Percentiles rank a stretch among this genome's conserved stretches.
Conservation (phyloP, 1,284 basidiomycete genomes). For the Trichosporon faecale region DNA sequence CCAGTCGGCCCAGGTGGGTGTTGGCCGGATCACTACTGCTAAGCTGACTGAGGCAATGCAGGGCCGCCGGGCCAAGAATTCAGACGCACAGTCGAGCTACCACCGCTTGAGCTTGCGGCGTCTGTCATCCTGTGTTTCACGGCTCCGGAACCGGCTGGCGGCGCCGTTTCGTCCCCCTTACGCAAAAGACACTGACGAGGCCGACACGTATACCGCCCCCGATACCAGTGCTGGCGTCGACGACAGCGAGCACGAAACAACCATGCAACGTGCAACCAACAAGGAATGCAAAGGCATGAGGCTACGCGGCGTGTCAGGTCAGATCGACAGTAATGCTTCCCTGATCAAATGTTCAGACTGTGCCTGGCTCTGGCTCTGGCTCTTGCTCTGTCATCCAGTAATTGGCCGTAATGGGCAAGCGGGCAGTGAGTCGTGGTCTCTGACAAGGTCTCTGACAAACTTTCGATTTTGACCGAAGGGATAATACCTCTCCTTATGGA, state of each 20-base stretch:
- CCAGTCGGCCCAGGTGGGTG: background rate
- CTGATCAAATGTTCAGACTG: background rate
- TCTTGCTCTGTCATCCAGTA: no score
- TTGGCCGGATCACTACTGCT: background rate
- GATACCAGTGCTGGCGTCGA: background rate
- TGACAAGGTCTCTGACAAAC: no score
- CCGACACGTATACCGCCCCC: background rate
- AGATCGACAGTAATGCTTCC: no score
- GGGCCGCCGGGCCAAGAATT: conserved; percentile 3
- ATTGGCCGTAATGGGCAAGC: background rate
- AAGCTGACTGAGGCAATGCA: background rate
- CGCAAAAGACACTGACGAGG: background rate
- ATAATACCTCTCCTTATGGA: background rate
- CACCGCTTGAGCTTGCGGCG: background rate
- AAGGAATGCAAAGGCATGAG: background rate
- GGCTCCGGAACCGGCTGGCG: background rate
- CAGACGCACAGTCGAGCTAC: background rate
- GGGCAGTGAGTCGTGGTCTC: background rate
- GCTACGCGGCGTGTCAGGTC: background rate
- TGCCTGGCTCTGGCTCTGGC: background rate
- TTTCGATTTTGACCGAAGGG: background rate
- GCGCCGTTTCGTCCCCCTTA: background rate
- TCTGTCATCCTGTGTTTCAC: conserved; percentile 1
- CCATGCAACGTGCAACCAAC: background rate
- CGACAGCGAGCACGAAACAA: no score